Evolutionary conservation across 352 stramenopile species (phyloP), one percentile per base, ranked within the genome.

Genomic region (Globisporangium abappressorium): DNA sequence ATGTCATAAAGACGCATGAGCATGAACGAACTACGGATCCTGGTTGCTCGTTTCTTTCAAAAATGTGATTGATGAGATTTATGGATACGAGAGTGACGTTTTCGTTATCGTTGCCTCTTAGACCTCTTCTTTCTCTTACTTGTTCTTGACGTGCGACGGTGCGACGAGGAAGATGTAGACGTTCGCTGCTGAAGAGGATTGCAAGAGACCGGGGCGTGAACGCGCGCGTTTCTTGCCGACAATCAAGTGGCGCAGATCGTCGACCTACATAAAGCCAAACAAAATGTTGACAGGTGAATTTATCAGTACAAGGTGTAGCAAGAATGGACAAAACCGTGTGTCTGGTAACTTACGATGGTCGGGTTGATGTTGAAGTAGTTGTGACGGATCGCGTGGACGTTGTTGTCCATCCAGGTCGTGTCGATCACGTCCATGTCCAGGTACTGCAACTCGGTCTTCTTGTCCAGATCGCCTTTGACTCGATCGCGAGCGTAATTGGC

Each of bases 131-230:
- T 86, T 38, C 28, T 33, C 30, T 33, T 65, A 89, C 60, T 89
- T 85, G 70, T 90, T 90, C 60, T 85, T 90, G 49, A 90, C 80
- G 57, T 87, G 76, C 3, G 81, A 84, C 0, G 83, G 85, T 20
- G 85, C 85, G 8, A 92, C 81, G 0, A 91, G 70, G 70, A 91
- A 93, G 62, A 92, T 91, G 70, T 83, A 90, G 4, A 92, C 80
- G 43, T 93, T 93, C 33, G 85, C 81, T 26, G 75, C 79, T n/a
- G 77, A 77, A 4, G 72, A 78, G 2, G 78, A 88, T 24, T 87
- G 80, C 22, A 93, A 70, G 34, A 92, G 71, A 3, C 83, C 83
- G 1, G 80, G 75, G 4, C 85, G 80, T 9, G 65, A 75, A 22
- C 68, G 70, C 8, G 85, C 85, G 22, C 83, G 81, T 62, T 82